These are phyloP conservation scores for Calonectria hawksworthii DNA, from an alignment of 2,329 filamentous ascomycete species.

Conservation along the genomic window DNA sequence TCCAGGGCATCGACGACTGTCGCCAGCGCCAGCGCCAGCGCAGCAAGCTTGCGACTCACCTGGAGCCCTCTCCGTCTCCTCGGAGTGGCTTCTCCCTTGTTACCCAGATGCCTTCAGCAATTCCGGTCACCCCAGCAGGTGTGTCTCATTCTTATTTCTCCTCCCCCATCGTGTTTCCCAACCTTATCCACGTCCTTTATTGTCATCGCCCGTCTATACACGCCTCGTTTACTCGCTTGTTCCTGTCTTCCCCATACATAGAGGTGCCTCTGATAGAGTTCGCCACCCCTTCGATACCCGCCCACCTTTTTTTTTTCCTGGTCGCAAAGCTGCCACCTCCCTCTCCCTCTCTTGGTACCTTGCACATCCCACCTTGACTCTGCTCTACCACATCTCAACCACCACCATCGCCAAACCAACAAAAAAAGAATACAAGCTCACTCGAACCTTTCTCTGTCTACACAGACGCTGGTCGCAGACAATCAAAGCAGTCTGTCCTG, in stretches of 20 bases:
- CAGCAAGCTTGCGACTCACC: slow-evolving; percentile 31
- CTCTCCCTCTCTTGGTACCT: slow-evolving; percentile 23
- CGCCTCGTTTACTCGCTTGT: slow-evolving; percentile 38
- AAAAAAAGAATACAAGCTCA: slow-evolving; percentile 31
- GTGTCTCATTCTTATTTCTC: slow-evolving; percentile 34
- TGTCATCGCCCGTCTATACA: slow-evolving; percentile 20
- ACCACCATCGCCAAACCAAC: slow-evolving; percentile 6
- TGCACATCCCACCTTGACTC: slow-evolving; percentile 12
- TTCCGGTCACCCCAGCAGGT: slow-evolving; percentile 47
- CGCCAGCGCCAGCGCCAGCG: slow-evolving; percentile 15
- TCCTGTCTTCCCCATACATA: not conserved
- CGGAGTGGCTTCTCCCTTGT: slow-evolving; percentile 37
- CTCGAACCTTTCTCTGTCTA: slow-evolving; percentile 25
- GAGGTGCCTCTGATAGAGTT: not conserved
- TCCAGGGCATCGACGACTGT: slow-evolving; percentile 19
- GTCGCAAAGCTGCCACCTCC: slow-evolving; percentile 22
- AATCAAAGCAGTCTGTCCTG: slow-evolving; percentile 58
- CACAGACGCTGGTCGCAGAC: slow-evolving; percentile 51
- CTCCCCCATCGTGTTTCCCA: slow-evolving; percentile 19
- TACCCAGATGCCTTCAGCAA: slow-evolving; percentile 48
- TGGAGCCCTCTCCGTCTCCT: slow-evolving; percentile 27
- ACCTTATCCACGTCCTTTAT: slow-evolving; percentile 20
- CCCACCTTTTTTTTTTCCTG: slow-evolving; percentile 25
- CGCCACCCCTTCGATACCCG: slow-evolving; percentile 36
- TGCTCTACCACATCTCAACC: slow-evolving; percentile 19